Conservation (phyloP, 2,329 filamentous ascomycete species). For the Colletotrichum plurivorum region DNA sequence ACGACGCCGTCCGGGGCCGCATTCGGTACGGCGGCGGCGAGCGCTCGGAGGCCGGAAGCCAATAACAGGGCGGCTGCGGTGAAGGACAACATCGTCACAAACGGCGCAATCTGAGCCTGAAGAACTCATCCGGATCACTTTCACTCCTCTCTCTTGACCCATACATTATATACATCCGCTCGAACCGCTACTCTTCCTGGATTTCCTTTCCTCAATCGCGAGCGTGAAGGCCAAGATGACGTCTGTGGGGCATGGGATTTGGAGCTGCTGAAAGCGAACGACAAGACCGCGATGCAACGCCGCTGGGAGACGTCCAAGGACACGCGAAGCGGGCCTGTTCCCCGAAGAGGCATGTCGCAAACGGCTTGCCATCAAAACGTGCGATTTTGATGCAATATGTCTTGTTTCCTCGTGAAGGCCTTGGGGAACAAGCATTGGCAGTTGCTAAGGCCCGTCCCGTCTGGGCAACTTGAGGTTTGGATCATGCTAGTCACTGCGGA, state of each 20-base stretch:
- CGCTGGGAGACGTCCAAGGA: not conserved
- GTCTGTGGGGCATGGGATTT: constrained; percentile 1
- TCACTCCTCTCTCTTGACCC: not conserved
- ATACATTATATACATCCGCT: not conserved
- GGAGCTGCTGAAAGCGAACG: constrained; percentile 18
- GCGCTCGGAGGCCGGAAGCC: not conserved
- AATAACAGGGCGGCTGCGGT: constrained; percentile 5
- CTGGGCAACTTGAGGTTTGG: constrained; percentile 1
- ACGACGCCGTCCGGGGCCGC: constrained; percentile 9
- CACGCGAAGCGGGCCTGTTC: not conserved
- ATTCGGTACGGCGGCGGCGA: constrained; percentile 11
- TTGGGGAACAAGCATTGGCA: constrained; percentile 6
- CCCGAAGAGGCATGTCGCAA: constrained; percentile 9
- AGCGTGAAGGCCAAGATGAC: constrained; percentile 20
- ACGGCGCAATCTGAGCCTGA: not conserved
- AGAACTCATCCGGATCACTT: not conserved
- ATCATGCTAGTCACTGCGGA: too few species aligned
- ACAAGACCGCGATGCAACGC: constrained; percentile 16
- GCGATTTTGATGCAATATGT: constrained; percentile 23
- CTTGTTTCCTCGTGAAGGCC: constrained; percentile 6
- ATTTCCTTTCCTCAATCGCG: not conserved
- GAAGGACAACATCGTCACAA: constrained; percentile 7
- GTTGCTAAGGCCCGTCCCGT: constrained; percentile 14
- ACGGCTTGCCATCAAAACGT: constrained; percentile 5
- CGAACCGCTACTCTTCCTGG: not conserved